A percentile compares a stretch with the other conserved stretches of the same genome.
Evolutionary conservation across 108 stramenopile genomes (phyloP).

Genomic region (Fragilaria crotonensis): DNA sequence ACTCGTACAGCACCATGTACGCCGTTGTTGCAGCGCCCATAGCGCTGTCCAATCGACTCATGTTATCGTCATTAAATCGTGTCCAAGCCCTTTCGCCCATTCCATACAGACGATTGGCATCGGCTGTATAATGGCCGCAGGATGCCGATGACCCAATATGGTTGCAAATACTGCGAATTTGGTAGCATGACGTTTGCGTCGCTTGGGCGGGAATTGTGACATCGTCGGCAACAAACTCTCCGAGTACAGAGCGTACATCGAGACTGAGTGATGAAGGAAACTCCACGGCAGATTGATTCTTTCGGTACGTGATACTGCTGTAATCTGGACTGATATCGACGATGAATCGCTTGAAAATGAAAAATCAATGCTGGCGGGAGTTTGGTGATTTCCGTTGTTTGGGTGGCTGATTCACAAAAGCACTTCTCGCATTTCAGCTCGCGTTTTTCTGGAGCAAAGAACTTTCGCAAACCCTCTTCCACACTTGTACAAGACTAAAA

Average conservation of each 20-base stretch:
- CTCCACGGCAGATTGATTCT: slow-evolving; percentile 39
- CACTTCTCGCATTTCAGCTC: slow-evolving; percentile 86
- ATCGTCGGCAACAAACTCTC: slow-evolving; percentile 25
- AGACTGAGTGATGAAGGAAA: slow-evolving; percentile 23
- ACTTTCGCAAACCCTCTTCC: slow-evolving; percentile 38
- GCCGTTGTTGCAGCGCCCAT: slow-evolving; percentile 30
- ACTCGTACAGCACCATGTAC: slow-evolving; percentile 49
- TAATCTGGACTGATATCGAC: slow-evolving; percentile 47
- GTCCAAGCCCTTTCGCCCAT: slow-evolving; percentile 23
- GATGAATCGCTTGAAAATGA: slow-evolving; percentile 59
- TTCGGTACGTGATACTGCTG: slow-evolving; percentile 29
- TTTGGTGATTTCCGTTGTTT: slow-evolving; percentile 29
- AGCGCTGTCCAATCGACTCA: slow-evolving; percentile 24
- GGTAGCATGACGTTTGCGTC: slow-evolving; percentile 12
- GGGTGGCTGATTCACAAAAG: slow-evolving; percentile 42
- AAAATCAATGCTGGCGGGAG: slow-evolving; percentile 39
- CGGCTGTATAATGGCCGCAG: slow-evolving; percentile 55
- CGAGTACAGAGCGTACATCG: slow-evolving; percentile 16
- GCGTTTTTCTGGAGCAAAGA: slow-evolving; percentile 67
- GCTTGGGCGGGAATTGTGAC: slow-evolving; percentile 3
- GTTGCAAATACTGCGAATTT: slow-evolving; percentile 41
- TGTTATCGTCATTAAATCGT: slow-evolving; percentile 47
- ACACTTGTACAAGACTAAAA: slow-evolving; percentile 20
- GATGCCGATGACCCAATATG: slow-evolving; percentile 42
- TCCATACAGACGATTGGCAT: slow-evolving; percentile 18